Evolutionary conservation across 2,329 filamentous ascomycete species (phyloP).

Genomic region (Trichoderma atroviride): DNA sequence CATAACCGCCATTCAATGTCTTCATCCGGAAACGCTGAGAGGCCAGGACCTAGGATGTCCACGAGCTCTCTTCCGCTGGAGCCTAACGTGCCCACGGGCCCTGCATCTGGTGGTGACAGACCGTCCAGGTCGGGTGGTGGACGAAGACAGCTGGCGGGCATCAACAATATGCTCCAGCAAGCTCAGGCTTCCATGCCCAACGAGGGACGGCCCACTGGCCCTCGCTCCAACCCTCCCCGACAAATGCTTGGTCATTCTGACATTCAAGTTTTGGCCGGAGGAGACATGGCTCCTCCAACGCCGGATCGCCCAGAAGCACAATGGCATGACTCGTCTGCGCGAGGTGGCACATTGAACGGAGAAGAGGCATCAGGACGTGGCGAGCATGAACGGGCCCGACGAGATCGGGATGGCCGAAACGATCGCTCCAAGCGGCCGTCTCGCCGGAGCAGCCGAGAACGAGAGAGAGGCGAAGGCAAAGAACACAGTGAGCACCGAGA

Average conservation of each 20-base stretch:
- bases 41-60: conserved; percentile 35
- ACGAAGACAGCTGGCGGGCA: conserved; percentile 59
- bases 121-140: conserved; percentile 42
- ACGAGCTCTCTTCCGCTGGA: conserved; percentile 35
- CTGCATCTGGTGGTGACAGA: conserved; percentile 44
- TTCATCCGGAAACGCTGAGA: conserved; percentile 39
- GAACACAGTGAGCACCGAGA: conserved; percentile 51
- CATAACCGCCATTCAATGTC: conserved; percentile 39
- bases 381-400: conserved; percentile 49
- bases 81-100: conserved; percentile 40
- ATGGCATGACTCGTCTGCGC: conserved; percentile 41
- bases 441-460: conserved; percentile 55
- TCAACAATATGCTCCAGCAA: conserved; percentile 61
- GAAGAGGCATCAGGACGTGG: conserved; percentile 37
- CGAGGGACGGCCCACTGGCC: conserved; percentile 41
- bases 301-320: conserved; percentile 53
- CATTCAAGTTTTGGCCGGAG: conserved; percentile 58
- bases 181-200: conserved; percentile 49
- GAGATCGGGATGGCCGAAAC: conserved; percentile 47
- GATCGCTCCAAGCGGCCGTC: conserved; percentile 47
- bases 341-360: conserved; percentile 35
- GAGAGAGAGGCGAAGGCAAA: conserved; percentile 49
- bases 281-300: conserved; percentile 51
- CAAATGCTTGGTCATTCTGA: conserved; percentile 56
- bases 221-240: conserved; percentile 42